Conservation (phyloP, 2,329 filamentous ascomycete species). For the Epichloe gansuensis region DNA sequence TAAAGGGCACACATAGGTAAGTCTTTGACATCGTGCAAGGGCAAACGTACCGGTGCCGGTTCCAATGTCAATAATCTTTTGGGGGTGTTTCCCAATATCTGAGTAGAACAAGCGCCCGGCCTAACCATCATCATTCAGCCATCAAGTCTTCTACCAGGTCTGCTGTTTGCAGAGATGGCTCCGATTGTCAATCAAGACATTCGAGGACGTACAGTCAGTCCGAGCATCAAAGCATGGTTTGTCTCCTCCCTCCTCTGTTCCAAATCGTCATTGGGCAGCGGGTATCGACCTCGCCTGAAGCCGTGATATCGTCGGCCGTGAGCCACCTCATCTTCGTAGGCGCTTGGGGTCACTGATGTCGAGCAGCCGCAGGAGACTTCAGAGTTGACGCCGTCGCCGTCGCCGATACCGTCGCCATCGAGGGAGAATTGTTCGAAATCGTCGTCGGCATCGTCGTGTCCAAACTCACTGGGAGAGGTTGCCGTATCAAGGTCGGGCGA, state of each 20-base stretch:
- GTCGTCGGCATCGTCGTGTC: slow-evolving; percentile 13
- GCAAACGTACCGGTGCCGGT: slow-evolving; percentile 32
- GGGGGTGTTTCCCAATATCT: slow-evolving; percentile 26
- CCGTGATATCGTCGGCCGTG: slow-evolving; percentile 29
- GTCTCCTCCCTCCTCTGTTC: slow-evolving; percentile 34
- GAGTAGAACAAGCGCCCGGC: slow-evolving; percentile 27
- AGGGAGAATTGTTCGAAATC: slow-evolving; percentile 17
- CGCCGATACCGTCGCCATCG: slow-evolving; percentile 9
- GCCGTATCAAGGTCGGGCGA: slow-evolving; percentile 12
- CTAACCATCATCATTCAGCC: slow-evolving; percentile 8
- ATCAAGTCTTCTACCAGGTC: neutral
- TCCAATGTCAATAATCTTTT: slow-evolving; percentile 34
- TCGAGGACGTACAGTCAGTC: slow-evolving; percentile 23
- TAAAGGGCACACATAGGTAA: neutral
- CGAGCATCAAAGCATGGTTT: slow-evolving; percentile 31
- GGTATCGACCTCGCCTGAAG: slow-evolving; percentile 30
- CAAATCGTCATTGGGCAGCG: slow-evolving; percentile 31
- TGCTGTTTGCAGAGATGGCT: neutral
- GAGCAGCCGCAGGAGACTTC: slow-evolving; percentile 17
- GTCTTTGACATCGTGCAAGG: neutral
- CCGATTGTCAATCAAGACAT: neutral
- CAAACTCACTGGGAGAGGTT: slow-evolving; percentile 12
- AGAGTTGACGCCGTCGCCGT: slow-evolving; percentile 12
- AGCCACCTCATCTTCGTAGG: slow-evolving; percentile 21
- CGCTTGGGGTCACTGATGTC: slow-evolving; percentile 21